These are phyloP conservation scores for Myriangium duriaei DNA, from an alignment of 2,329 filamentous ascomycete genomes.

Conservation along the genomic window DNA sequence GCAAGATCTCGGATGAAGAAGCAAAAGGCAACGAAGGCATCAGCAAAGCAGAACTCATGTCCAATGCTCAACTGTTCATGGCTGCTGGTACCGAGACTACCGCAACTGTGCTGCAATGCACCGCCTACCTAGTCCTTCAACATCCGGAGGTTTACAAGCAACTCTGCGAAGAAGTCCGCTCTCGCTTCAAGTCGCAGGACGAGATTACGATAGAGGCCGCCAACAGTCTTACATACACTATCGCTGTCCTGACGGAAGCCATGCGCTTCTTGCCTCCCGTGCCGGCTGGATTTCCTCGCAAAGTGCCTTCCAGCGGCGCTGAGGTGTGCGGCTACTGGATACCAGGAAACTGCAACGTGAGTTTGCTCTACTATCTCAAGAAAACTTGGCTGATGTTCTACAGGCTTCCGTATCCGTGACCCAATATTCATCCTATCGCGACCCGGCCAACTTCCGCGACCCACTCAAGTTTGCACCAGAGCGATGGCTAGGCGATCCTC, in stretches of 20 bases:
- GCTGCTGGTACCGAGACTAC: conserved; percentile 41
- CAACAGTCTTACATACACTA: conserved; percentile 25
- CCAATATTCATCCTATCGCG: conserved; percentile 16
- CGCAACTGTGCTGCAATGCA: conserved; percentile 32
- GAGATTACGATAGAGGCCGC: conserved; percentile 18
- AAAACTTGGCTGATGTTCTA: conserved; percentile 1
- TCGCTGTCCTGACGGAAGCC: conserved; percentile 35
- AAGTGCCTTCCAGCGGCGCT: conserved; percentile 18
- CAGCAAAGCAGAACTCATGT: conserved; percentile 21
- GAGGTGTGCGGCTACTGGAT: conserved; percentile 19
- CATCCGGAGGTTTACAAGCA: conserved; percentile 26
- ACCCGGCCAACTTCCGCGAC: conserved; percentile 19
- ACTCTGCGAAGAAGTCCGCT: conserved; percentile 31
- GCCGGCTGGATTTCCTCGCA: conserved; percentile 24
- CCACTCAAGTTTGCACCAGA: conserved; percentile 23
- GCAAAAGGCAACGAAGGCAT: conserved; percentile 17
- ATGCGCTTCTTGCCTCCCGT: conserved; percentile 36
- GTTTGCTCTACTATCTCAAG: background rate
- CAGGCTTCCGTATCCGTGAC: conserved; percentile 12
- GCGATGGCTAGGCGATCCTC: conserved; percentile 26
- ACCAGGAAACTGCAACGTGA: conserved; percentile 15
- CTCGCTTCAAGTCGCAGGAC: conserved; percentile 23
- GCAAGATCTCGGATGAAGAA: conserved; percentile 14
- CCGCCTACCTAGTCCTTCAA: conserved; percentile 29
- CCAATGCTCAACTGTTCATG: conserved; percentile 25